Conservation (phyloP, 169 alveolate genomes). For the Nephromyces sp. region DNA sequence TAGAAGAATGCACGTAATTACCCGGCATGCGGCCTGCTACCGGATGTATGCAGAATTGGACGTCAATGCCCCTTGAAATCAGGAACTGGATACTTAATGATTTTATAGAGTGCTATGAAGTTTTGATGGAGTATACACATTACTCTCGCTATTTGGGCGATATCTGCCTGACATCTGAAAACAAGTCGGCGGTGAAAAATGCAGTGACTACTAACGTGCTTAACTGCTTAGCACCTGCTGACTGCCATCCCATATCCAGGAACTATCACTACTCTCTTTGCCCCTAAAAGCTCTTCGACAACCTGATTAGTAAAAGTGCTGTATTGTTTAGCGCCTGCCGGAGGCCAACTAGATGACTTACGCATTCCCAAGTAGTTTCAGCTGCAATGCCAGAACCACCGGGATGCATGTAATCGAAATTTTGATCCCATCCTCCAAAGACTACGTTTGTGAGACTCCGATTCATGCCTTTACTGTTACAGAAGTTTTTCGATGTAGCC, state of each 20-base stretch:
- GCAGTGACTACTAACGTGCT: too few relatives aligned
- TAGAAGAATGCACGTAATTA: background rate
- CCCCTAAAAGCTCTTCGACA: constrained; percentile 66
- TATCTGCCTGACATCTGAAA: background rate
- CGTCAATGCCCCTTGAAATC: constrained; percentile 59
- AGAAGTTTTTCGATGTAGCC: background rate
- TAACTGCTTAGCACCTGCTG: constrained; percentile 30
- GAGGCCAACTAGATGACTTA: background rate
- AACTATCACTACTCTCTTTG: constrained; percentile 71
- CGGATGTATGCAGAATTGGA: constrained; percentile 89
- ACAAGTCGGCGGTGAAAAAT: too few relatives aligned
- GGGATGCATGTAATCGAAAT: constrained; percentile 38
- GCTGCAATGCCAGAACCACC: constrained; percentile 31
- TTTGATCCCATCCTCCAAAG: constrained; percentile 76
- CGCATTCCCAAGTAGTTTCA: constrained; percentile 26
- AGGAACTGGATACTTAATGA: constrained; percentile 21
- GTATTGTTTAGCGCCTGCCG: too few relatives aligned
- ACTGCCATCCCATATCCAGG: constrained; percentile 93
- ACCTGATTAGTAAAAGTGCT: constrained; percentile 26
- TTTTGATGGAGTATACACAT: too few relatives aligned
- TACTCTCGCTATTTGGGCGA: background rate
- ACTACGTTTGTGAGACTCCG: constrained; percentile 72
- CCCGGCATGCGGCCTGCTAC: constrained; percentile 93
- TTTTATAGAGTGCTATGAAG: background rate
- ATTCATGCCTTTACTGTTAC: constrained; percentile 70